Base-by-base conservation (phyloP, 176 grass and related monocot genomes). In the Thalia dealbata region DNA sequence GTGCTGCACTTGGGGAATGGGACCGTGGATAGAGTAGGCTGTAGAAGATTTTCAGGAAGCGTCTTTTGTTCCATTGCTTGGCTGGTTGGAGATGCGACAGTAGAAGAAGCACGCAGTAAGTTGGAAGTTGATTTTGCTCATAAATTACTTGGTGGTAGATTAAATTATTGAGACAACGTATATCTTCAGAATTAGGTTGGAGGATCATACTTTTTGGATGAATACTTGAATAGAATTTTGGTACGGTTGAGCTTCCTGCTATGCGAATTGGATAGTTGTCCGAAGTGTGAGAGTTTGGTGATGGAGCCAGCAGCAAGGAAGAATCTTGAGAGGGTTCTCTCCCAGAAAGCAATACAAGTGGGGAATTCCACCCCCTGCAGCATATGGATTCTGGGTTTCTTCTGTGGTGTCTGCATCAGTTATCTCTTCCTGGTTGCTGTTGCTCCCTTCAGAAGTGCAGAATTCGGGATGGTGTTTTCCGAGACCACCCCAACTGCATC, bases 391-490 rank as follows among this genome's bases (percentile, higher is more conserved):
- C 4, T 85, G 72, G 84, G 91, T 23, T 95, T 95, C 84, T 81
- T 95, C 69, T 95, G 66, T 26, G 84, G 80, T n/a, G 71, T 95
- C 45, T 83, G 91, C 79, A 51, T 85, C 21, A 66, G 60, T 3
- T 83, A 84, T 55, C 38, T 85, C 9, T 66, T 87, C 63, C 81
- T 64, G 41, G 76, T 82, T 22, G 30, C 69, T 25, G 65, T 87
- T 7, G 73, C 82, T 28, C 77, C 84, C 0, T 32, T 74, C 22
- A 69, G 51, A 3, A 66, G 60, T 25, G 18, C 10, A 15, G 16
- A 30, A 38, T 50, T 60, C 52, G 62, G 15, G 10, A 69, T 78
- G 14, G 18, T 30, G 0, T 75, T 84, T 70, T 65, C 64, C 13
- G 81, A 64, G 32, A 7, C 73, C 19, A 64, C 8, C 14, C 62